phyloP scores from a whole-genome alignment of 2,329 filamentous ascomycete genomes.

The Verticillium alfalfae region DNA sequence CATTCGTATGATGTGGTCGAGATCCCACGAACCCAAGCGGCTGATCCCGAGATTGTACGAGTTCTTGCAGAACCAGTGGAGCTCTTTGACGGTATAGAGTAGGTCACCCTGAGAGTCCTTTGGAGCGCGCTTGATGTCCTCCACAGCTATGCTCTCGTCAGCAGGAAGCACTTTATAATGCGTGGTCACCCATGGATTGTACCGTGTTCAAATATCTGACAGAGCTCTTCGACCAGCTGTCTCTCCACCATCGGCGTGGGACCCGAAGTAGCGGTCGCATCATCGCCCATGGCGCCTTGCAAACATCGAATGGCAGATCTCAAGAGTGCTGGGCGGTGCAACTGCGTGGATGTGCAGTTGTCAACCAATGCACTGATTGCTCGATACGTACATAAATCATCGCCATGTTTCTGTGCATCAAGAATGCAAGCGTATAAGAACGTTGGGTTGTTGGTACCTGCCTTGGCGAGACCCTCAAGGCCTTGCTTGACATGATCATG shows the following conservation, averaged over 20 bases:
- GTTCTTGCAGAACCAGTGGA: constrained; percentile 81
- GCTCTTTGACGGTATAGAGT: constrained; percentile 57
- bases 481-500: constrained; percentile 55
- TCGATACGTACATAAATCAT: constrained; percentile 48
- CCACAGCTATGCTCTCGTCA: constrained; percentile 27
- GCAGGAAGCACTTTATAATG: background rate
- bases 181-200: constrained; percentile 6
- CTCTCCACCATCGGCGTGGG: constrained; percentile 4
- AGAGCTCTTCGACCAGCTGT: constrained; percentile 41
- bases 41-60: constrained; percentile 73
- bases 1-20: constrained; percentile 50
- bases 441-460: constrained; percentile 46
- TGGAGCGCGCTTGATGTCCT: constrained; percentile 31
- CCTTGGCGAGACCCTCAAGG: constrained; percentile 53
- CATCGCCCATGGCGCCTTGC: background rate
- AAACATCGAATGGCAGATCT: constrained; percentile 49
- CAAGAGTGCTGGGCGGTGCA: constrained; percentile 29
- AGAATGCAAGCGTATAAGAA: constrained; percentile 76
- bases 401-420: constrained; percentile 64
- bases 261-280: background rate
- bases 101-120: constrained; percentile 34
- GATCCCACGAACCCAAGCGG: constrained; percentile 48
- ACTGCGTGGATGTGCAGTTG: constrained; percentile 13
- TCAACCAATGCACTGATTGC: constrained; percentile 27
- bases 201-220: constrained; percentile 43